Evolutionary conservation across 371 early-diverging fungal species (phyloP).

Genomic region (Capillidium rhysosporum): DNA sequence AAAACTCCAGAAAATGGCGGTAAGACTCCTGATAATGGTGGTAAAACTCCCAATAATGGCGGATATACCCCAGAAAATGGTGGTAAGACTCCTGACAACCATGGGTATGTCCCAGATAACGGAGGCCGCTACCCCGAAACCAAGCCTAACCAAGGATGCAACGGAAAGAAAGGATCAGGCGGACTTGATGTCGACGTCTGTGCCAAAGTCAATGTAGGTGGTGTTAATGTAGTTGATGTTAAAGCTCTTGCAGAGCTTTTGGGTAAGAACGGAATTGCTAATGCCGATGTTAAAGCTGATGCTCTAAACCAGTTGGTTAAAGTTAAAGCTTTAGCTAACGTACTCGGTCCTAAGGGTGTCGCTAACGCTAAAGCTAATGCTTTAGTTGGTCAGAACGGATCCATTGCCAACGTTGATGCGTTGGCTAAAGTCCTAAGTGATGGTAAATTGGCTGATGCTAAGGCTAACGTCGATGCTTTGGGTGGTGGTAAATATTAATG

Average conservation of each 20-base stretch:
- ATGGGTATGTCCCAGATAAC: no score
- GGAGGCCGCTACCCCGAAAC: no score
- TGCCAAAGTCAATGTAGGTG: background rate
- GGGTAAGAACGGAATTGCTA: background rate
- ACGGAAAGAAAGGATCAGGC: background rate
- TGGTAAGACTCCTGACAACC: no score
- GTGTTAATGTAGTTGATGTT: background rate
- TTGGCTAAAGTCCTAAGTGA: background rate
- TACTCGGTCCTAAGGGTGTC: background rate
- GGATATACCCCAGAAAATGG: no score
- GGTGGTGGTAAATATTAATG: no score
- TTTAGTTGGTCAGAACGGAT: background rate
- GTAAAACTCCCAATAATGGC: no score
- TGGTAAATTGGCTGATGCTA: background rate
- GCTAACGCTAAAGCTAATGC: background rate
- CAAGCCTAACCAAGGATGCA: no score
- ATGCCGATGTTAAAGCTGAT: background rate
- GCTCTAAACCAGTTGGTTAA: background rate
- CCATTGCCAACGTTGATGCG: background rate
- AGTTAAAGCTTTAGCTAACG: background rate
- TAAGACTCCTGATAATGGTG: no score
- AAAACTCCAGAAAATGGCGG: no score
- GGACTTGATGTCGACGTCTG: background rate
- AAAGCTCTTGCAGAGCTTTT: background rate
- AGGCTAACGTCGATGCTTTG: no score